These are phyloP conservation scores for Bidens hawaiensis DNA, from an alignment of 140 eudicot genomes.

Conservation along the genomic window DNA sequence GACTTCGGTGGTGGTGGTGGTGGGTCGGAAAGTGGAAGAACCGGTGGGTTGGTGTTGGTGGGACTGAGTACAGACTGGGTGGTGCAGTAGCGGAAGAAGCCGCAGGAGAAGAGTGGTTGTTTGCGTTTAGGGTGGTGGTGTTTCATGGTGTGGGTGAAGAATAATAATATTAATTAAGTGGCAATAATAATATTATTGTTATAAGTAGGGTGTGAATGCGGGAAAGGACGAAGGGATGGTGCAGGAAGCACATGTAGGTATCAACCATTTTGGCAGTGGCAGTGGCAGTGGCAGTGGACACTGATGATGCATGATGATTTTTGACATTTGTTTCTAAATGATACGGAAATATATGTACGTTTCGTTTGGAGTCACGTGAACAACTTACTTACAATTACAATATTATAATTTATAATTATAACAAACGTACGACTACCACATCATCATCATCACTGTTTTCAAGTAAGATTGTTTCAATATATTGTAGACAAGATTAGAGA, in stretches of 20 bases:
- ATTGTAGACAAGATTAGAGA: too few species aligned
- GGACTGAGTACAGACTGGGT: conserved; percentile 60
- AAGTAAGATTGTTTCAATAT: too few species aligned
- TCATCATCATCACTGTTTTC: too few species aligned
- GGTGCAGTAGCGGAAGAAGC: conserved; percentile 66
- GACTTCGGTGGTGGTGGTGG: conserved; percentile 34
- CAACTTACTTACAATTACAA: too few species aligned
- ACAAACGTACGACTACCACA: not conserved
- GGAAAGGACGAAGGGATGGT: conserved; percentile 26
- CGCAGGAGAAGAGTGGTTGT: conserved; percentile 65
- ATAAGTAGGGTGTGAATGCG: not conserved
- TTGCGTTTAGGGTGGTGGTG: conserved; percentile 58
- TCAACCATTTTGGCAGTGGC: conserved; percentile 21
- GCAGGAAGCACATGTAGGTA: conserved; percentile 33
- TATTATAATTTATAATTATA: too few species aligned
- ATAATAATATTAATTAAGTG: too few species aligned
- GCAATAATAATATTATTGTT: too few species aligned
- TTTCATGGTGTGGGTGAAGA: too few species aligned
- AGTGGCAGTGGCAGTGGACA: conserved; percentile 23
- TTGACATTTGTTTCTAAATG: conserved; percentile 23
- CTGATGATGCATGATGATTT: too few species aligned
- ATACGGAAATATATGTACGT: conserved; percentile 20
- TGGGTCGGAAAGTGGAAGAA: conserved; percentile 23
- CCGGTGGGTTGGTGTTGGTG: conserved; percentile 51
- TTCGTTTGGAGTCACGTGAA: conserved; percentile 23